A percentile compares a stretch with the other conserved stretches of the same genome.
Conservation (phyloP, 2,329 filamentous ascomycete species). For the Sclerotinia subarctica region DNA sequence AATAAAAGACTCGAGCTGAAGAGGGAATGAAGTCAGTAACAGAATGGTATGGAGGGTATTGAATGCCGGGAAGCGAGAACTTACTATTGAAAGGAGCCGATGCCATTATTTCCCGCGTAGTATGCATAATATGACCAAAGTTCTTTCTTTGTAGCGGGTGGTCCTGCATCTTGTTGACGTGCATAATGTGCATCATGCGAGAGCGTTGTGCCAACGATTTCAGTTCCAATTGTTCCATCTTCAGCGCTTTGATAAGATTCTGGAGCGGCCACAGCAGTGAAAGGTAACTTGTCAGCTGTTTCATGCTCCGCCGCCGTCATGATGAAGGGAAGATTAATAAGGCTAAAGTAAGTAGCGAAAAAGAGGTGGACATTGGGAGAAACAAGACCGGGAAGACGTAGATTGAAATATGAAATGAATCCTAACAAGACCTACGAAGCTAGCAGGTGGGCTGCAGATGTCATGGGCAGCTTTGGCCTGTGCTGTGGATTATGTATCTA, state of each 20-base stretch:
- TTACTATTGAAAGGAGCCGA: constrained; percentile 38
- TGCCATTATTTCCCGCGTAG: constrained; percentile 37
- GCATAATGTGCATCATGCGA: not conserved
- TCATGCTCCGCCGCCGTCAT: constrained; percentile 16
- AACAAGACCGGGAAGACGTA: not conserved
- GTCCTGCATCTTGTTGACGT: constrained; percentile 17
- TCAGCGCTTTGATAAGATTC: constrained; percentile 23
- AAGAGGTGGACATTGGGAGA: constrained; percentile 3
- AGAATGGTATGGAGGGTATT: not conserved
- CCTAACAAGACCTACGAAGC: not conserved
- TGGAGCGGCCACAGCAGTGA: constrained; percentile 31
- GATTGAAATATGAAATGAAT: not conserved
- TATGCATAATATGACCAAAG: constrained; percentile 37
- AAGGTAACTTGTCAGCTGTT: constrained; percentile 25
- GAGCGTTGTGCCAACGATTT: too few relatives aligned
- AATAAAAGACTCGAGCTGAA: constrained; percentile 37
- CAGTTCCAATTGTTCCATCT: constrained; percentile 20
- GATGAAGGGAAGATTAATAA: not conserved
- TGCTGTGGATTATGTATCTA: not conserved
- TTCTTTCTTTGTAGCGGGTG: constrained; percentile 34
- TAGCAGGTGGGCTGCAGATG: not conserved
- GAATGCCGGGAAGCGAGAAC: constrained; percentile 8
- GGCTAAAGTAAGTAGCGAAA: not conserved
- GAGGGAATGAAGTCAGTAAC: constrained; percentile 12
- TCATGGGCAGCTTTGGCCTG: not conserved